Conservation (phyloP, 345 rosid genomes). For the Sonneratia caseolaris region DNA sequence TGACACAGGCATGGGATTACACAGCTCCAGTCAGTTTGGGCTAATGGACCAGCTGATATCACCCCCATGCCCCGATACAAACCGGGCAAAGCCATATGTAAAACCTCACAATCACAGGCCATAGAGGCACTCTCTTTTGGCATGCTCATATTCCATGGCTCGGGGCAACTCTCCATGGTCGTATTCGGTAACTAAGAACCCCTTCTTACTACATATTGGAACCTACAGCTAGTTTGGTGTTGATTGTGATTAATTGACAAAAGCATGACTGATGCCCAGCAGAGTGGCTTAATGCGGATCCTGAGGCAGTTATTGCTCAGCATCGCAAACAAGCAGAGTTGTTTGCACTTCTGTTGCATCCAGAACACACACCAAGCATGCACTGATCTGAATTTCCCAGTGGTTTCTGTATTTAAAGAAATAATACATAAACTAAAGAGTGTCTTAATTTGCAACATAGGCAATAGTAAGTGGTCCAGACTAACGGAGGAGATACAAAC, state of each 20-base stretch:
- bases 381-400: too few relatives aligned
- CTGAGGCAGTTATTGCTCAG: slow-evolving; percentile 68
- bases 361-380: too few relatives aligned
- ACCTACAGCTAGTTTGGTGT: neutral
- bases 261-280: slow-evolving; percentile 23
- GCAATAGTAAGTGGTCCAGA: too few relatives aligned
- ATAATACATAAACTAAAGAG: too few relatives aligned
- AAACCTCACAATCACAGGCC: slow-evolving; percentile 45
- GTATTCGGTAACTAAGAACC: slow-evolving; percentile 33
- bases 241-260: neutral
- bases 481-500: too few relatives aligned
- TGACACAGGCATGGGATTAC: slow-evolving; percentile 49
- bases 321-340: slow-evolving; percentile 50
- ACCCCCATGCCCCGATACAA: slow-evolving; percentile 53
- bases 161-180: slow-evolving; percentile 64
- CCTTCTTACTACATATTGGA: neutral
- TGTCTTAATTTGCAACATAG: too few relatives aligned
- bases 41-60: slow-evolving; percentile 48
- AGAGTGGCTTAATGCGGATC: slow-evolving; percentile 64
- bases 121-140: slow-evolving; percentile 34
- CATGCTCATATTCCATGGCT: slow-evolving; percentile 38
- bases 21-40: slow-evolving; percentile 50
- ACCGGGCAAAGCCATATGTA: slow-evolving; percentile 36
- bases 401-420: too few relatives aligned
- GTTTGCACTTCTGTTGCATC: too few relatives aligned